Evolutionary conservation across 495 filamentous ascomycete species (phyloP).

Genomic region (Hypoxylon intermedium): DNA sequence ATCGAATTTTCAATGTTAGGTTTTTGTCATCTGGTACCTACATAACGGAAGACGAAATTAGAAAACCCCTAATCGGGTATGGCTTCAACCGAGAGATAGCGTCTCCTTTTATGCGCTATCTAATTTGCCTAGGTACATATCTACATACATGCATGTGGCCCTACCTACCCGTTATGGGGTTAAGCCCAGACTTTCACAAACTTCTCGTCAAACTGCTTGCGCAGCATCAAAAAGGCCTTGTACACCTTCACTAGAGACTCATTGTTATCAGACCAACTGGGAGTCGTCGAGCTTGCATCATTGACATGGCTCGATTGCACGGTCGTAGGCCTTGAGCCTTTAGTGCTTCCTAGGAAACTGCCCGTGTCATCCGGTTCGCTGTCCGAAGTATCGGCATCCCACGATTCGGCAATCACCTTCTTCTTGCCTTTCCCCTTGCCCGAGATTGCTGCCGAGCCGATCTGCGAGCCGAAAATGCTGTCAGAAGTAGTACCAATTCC

Average conservation of each 20-base stretch:
- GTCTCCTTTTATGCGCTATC: too few relatives aligned
- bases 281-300: conserved; percentile 6
- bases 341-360: neutral
- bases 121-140: too few relatives aligned
- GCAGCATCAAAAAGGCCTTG: conserved; percentile 61
- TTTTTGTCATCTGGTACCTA: too few relatives aligned
- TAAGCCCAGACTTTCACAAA: conserved; percentile 66
- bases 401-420: conserved; percentile 41
- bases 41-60: too few relatives aligned
- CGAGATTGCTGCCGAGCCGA: neutral
- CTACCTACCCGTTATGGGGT: neutral
- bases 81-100: too few relatives aligned
- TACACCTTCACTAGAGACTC: conserved; percentile 64
- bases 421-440: conserved; percentile 12
- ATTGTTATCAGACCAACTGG: conserved; percentile 35
- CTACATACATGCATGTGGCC: too few relatives aligned
- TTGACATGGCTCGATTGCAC: neutral
- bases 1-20: too few relatives aligned
- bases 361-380: conserved; percentile 28
- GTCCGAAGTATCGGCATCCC: conserved; percentile 33
- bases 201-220: conserved; percentile 68
- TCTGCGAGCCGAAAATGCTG: neutral
- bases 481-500: conserved; percentile 35
- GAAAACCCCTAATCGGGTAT: too few relatives aligned
- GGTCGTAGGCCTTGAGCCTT: neutral